These are phyloP conservation scores for Phallus indusiatus DNA, from an alignment of 768 basidiomycete genomes.

Conservation along the genomic window DNA sequence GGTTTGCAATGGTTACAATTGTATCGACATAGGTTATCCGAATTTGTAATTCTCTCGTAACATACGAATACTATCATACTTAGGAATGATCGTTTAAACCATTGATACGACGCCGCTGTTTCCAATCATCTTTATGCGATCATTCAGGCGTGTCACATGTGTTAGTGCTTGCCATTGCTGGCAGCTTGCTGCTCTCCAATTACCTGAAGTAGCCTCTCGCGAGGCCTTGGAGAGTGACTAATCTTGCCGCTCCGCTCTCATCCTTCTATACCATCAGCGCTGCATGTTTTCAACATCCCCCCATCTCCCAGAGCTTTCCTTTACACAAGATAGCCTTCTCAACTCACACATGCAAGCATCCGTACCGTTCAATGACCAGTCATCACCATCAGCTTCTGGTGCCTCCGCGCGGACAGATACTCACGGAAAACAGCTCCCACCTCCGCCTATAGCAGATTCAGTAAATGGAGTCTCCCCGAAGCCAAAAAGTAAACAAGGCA, in stretches of 20 bases:
- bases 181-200: conserved; percentile 10
- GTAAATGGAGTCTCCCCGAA: background rate
- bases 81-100: too few relatives aligned
- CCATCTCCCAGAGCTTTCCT: background rate
- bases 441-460: background rate
- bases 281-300: background rate
- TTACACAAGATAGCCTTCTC: background rate
- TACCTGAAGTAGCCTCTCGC: conserved; percentile 10
- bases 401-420: background rate
- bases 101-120: too few relatives aligned
- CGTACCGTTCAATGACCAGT: background rate
- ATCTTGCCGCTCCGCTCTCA: conserved; percentile 25
- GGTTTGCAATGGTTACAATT: too few relatives aligned
- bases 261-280: background rate
- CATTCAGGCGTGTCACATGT: too few relatives aligned
- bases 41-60: too few relatives aligned
- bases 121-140: too few relatives aligned
- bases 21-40: too few relatives aligned
- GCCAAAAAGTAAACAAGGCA: conserved; percentile 23
- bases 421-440: background rate
- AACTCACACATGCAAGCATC: background rate
- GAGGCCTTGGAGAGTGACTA: conserved; percentile 19
- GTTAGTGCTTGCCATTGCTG: too few relatives aligned
- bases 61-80: too few relatives aligned
- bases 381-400: background rate